A percentile compares a stretch with the other conserved stretches of the same genome.
phyloP scores from a whole-genome alignment of 2,329 filamentous ascomycete genomes.

The Xylariales sp. region DNA sequence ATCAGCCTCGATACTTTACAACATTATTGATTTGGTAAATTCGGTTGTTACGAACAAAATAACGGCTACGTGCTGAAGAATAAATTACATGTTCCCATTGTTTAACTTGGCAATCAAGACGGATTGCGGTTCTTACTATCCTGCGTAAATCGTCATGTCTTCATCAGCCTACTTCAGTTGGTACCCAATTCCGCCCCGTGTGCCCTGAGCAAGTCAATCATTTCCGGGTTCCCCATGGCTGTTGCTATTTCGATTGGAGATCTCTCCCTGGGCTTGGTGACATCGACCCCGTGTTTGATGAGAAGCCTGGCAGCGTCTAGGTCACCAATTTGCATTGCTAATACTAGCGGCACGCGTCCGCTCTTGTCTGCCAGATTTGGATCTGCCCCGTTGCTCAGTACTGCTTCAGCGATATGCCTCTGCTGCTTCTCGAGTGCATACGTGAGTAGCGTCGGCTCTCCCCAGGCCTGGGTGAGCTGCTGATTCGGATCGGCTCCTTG shows the following conservation, averaged over 20 bases:
- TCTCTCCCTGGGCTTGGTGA: not conserved
- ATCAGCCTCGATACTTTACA: too few species aligned
- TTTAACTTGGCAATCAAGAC: too few species aligned
- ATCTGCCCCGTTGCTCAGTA: not conserved
- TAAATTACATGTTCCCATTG: too few species aligned
- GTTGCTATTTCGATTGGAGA: not conserved
- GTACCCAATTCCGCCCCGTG: too few species aligned
- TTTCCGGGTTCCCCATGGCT: not conserved
- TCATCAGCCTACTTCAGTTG: too few species aligned
- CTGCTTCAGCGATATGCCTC: slow-evolving; percentile 4
- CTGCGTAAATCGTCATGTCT: too few species aligned
- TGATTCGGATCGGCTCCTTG: slow-evolving; percentile 24
- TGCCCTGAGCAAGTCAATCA: not conserved
- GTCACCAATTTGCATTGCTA: slow-evolving; percentile 21
- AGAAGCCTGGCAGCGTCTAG: slow-evolving; percentile 23
- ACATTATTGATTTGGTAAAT: too few species aligned
- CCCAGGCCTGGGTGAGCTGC: not conserved
- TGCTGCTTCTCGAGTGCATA: slow-evolving; percentile 5
- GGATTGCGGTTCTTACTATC: too few species aligned
- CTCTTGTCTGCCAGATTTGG: slow-evolving; percentile 1
- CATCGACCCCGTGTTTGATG: slow-evolving; percentile 12
- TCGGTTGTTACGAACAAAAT: too few species aligned
- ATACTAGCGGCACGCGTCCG: slow-evolving; percentile 15
- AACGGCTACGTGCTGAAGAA: too few species aligned
- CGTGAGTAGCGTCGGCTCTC: slow-evolving; percentile 2